phyloP scores from a whole-genome alignment of 129 eudicot genomes.

The Artemisia annua region DNA sequence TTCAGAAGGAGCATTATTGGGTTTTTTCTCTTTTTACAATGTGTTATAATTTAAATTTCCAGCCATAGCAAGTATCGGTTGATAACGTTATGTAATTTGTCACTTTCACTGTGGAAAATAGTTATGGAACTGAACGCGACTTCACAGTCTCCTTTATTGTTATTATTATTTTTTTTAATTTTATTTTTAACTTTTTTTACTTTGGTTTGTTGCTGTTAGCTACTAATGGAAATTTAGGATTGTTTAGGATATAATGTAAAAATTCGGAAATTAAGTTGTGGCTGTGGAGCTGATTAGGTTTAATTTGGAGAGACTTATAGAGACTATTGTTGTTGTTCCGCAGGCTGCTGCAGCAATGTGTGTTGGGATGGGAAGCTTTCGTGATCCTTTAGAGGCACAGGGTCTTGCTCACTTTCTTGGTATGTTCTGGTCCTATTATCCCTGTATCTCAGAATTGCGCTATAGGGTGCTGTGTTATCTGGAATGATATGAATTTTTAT shows the following conservation, averaged over 20 bases:
- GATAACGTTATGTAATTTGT: too few species aligned
- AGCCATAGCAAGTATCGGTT: too few species aligned
- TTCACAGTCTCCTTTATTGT: too few species aligned
- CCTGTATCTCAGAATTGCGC: background rate
- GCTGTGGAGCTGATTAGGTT: conserved; percentile 3
- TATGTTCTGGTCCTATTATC: conserved; percentile 17
- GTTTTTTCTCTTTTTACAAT: too few species aligned
- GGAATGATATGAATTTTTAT: background rate
- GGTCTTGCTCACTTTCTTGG: conserved; percentile 98
- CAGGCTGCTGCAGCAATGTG: conserved; percentile 99
- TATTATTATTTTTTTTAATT: too few species aligned
- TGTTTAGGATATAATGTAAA: too few species aligned
- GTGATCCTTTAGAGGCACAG: conserved; percentile 95
- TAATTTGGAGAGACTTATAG: conserved; percentile 9
- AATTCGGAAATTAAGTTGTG: background rate
- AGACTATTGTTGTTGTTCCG: conserved; percentile 7
- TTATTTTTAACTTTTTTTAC: too few species aligned
- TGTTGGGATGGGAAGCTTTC: conserved; percentile 91
- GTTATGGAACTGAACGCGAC: too few species aligned
- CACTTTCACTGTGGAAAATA: too few species aligned
- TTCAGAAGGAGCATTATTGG: too few species aligned
- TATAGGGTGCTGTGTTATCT: background rate
- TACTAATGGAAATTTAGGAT: background rate
- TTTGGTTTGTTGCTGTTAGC: background rate
- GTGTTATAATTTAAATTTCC: too few species aligned